Percentiles rank a stretch among this genome's conserved stretches.
phyloP scores from a whole-genome alignment of 768 basidiomycete species.

The Serendipita vermifera region DNA sequence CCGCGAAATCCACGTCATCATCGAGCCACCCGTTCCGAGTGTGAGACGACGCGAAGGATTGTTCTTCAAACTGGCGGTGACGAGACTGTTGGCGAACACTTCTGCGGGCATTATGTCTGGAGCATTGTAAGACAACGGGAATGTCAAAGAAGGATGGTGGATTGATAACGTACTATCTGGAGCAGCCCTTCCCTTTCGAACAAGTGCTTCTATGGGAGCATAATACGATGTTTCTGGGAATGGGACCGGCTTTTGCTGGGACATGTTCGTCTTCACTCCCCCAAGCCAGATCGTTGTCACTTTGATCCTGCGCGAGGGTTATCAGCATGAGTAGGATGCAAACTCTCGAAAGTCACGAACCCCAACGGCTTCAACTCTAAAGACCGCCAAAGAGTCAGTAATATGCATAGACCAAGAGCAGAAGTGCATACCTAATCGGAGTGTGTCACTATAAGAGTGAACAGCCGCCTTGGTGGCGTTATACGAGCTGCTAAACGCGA shows the following conservation, averaged over 20 bases:
- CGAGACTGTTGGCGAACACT: background rate
- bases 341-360: constrained; percentile 12
- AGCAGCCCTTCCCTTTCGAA: background rate
- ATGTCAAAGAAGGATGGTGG: no score
- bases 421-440: constrained; percentile 17
- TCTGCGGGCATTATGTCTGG: background rate
- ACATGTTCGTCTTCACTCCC: background rate
- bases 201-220: background rate
- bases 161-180: background rate
- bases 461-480: constrained; percentile 26
- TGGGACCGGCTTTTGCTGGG: background rate
- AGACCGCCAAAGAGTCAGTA: background rate
- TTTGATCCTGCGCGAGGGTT: background rate
- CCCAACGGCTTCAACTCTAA: constrained; percentile 26
- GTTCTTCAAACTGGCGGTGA: background rate
- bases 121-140: no score
- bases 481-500: constrained; percentile 22
- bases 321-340: background rate
- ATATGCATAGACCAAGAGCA: background rate
- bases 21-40: background rate
- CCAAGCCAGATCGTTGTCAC: background rate
- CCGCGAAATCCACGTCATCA: no score
- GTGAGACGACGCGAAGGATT: background rate
- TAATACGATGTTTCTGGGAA: background rate
- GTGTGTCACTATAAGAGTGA: constrained; percentile 22